These are phyloP conservation scores for Pichia sp. DNA, from an alignment of 1,139 yeast genomes.

Conservation along the genomic window DNA sequence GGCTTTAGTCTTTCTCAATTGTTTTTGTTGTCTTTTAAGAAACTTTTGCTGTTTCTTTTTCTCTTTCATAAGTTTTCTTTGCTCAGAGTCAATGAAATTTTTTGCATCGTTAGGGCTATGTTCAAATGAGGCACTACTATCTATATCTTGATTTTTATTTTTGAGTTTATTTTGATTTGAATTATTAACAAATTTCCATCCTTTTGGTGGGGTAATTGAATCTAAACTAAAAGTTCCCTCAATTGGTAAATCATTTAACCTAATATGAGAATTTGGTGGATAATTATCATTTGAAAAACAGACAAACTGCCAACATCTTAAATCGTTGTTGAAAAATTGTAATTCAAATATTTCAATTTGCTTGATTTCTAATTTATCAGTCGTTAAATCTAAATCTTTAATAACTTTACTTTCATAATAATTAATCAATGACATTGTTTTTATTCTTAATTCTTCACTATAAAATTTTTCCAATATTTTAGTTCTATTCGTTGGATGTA, in stretches of 20 bases:
- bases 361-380: slow-evolving; percentile 30
- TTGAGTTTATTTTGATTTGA: background rate
- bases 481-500: slow-evolving; percentile 53
- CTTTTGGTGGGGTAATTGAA: slow-evolving; percentile 47
- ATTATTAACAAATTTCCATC: slow-evolving; percentile 44
- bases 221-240: slow-evolving; percentile 31
- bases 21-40: slow-evolving; percentile 1
- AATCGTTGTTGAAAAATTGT: slow-evolving; percentile 45
- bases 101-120: background rate
- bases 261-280: slow-evolving; percentile 36
- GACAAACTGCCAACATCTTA: slow-evolving; percentile 52
- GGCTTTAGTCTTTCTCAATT: background rate
- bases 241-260: slow-evolving; percentile 30
- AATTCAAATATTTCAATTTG: slow-evolving; percentile 67
- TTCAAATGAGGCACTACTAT: background rate
- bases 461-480: slow-evolving; percentile 39
- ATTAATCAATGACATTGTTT: slow-evolving; percentile 41
- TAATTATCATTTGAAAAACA: slow-evolving; percentile 54
- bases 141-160: background rate
- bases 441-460: slow-evolving; percentile 57
- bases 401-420: slow-evolving; percentile 37
- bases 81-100: slow-evolving; percentile 10
- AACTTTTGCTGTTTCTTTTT: slow-evolving; percentile 7
- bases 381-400: slow-evolving; percentile 31
- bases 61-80: slow-evolving; percentile 9